These are phyloP conservation scores for Pilaira anomala DNA, from an alignment of 192 early-diverging fungal genomes.

Conservation along the genomic window DNA sequence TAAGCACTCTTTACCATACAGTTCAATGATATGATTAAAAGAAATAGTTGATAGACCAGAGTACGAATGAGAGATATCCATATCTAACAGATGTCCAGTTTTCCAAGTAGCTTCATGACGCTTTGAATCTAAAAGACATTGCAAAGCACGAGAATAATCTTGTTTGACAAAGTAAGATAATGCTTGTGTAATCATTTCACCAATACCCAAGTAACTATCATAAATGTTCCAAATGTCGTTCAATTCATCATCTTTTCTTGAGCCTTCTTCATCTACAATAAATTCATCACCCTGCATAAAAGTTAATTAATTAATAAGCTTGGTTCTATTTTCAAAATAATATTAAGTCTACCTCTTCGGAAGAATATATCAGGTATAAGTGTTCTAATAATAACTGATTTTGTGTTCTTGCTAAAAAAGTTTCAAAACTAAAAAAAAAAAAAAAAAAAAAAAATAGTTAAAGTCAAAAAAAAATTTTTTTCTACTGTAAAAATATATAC, in stretches of 20 bases:
- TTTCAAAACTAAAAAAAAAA: conserved; percentile 7
- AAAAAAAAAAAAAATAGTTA: not conserved
- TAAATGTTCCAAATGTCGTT: conserved; percentile 1
- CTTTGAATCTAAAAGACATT: conserved; percentile 19
- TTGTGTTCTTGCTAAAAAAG: conserved; percentile 11
- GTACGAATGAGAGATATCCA: not conserved
- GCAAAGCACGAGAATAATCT: conserved; percentile 9
- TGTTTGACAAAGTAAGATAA: conserved; percentile 3
- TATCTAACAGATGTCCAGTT: conserved; percentile 2
- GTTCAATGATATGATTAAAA: not conserved
- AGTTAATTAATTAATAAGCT: too few relatives aligned
- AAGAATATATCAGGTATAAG: conserved; percentile 10
- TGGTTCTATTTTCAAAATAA: too few relatives aligned
- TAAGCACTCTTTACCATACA: conserved; percentile 22
- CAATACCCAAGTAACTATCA: conserved; percentile 10
- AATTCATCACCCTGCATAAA: too few relatives aligned
- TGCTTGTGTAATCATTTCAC: not conserved
- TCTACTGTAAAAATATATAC: not conserved
- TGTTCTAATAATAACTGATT: conserved; percentile 9
- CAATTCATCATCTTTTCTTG: conserved; percentile 4
- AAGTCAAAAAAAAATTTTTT: not conserved
- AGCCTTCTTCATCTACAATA: not conserved
- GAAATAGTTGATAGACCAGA: conserved; percentile 5
- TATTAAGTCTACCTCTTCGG: not conserved
- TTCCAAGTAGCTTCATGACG: conserved; percentile 27